These are phyloP conservation scores for Cladobotryum mycophilum DNA, from an alignment of 2,329 filamentous ascomycete species.

Conservation along the genomic window DNA sequence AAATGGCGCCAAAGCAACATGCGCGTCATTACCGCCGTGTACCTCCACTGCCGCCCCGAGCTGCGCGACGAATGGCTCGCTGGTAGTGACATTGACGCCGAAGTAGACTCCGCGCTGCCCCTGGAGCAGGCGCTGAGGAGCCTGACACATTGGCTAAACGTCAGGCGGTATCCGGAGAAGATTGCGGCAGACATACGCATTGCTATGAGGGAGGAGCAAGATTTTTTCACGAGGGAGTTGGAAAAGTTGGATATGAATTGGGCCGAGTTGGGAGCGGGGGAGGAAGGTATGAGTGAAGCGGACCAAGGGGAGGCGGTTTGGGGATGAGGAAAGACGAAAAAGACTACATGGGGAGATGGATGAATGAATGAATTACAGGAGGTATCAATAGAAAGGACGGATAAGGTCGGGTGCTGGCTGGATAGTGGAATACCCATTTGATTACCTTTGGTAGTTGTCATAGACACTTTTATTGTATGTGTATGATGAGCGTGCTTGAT, in stretches of 20 bases:
- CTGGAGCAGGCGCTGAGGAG: conserved; percentile 85
- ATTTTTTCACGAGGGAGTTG: conserved; percentile 73
- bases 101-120: conserved; percentile 87
- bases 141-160: conserved; percentile 90
- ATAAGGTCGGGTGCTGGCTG: background rate
- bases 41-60: conserved; percentile 87
- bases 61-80: conserved; percentile 92
- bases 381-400: background rate
- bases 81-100: conserved; percentile 84
- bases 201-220: conserved; percentile 64
- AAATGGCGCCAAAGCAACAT: conserved; percentile 99
- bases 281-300: conserved; percentile 26
- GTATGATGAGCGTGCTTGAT: too few relatives aligned
- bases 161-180: conserved; percentile 72
- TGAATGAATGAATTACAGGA: background rate
- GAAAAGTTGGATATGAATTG: conserved; percentile 60
- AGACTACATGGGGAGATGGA: background rate
- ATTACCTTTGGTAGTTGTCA: too few relatives aligned
- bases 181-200: conserved; percentile 56
- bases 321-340: conserved; percentile 9
- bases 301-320: conserved; percentile 27
- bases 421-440: background rate
- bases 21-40: conserved; percentile 96
- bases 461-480: too few relatives aligned
- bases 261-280: conserved; percentile 34